Base-by-base conservation (phyloP, 2,329 filamentous ascomycete genomes). In the Elsinoe perseae region DNA sequence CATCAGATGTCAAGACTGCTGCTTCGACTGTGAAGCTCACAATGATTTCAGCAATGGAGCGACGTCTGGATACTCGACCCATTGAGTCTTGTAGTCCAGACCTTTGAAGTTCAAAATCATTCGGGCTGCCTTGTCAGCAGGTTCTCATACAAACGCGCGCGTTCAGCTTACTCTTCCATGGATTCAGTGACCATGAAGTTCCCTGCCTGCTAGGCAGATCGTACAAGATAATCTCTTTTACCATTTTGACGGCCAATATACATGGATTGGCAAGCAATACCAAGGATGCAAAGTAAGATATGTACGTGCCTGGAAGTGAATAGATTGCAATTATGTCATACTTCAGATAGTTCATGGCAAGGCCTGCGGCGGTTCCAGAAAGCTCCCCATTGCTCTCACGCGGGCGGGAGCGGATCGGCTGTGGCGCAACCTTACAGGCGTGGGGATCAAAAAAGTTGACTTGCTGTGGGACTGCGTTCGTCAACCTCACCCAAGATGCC, bases 51-150 rank as follows among this genome's bases (percentile, higher is more conserved):
- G 71, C 2, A 68, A 78, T 1, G 79, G 69, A 57, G 73, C 77
- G 58, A 89, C 74, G 32, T 87, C 79, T 0, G 84, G 84, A 61
- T 86, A 87, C 64, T 87, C 83, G 14, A 83, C 69, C 83, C 83
- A 88, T 75, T 83, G 74, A 0, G 84, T 88, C 65, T 78, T 77
- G 71, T 88, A 89, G 44, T 81, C 75, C 12, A 88, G 67, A 1
- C 74, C 73, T 66, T 89, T 89, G 71, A 77, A 86, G 70, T 87
- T 88, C 43, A 89, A 70, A 2, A 78, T 65, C 56, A 88, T 69
- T 1, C 85, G 82, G 43, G 80, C 84, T 87, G 54, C 23, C 57
- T 12, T 1, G 3, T 36, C 16, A 54, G 28, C 40, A 32, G 43
- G 30, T 25, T 18, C 23, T 42, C 36, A 36, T 18, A 18, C 27